Percentiles rank a stretch among this genome's conserved stretches.
phyloP scores from a whole-genome alignment of 345 rosid genomes.

The Kernera saxatilis region DNA sequence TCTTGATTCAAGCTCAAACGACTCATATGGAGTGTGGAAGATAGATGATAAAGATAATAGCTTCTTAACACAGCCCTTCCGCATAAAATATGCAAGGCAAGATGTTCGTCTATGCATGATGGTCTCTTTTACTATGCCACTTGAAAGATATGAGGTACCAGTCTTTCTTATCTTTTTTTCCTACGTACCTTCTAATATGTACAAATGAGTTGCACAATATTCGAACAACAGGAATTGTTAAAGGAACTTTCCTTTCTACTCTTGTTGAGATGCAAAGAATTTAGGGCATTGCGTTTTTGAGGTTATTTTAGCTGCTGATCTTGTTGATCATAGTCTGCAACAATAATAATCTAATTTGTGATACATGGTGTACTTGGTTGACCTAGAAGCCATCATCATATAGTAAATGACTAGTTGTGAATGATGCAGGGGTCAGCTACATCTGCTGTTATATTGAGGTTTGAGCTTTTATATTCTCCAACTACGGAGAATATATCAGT shows the following conservation, averaged over 20 bases:
- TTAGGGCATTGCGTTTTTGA: background rate
- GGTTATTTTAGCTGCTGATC: background rate
- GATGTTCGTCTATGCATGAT: slow-evolving; percentile 73
- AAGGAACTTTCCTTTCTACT: background rate
- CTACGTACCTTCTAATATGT: background rate
- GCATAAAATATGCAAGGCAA: slow-evolving; percentile 90
- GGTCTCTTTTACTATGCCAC: slow-evolving; percentile 74
- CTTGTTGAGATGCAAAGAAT: background rate
- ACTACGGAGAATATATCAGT: slow-evolving; percentile 41
- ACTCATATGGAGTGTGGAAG: slow-evolving; percentile 71
- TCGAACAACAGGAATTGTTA: background rate
- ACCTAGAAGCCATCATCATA: background rate
- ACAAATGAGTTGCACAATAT: background rate
- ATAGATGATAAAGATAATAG: slow-evolving; percentile 82
- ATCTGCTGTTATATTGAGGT: slow-evolving; percentile 79
- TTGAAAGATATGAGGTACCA: slow-evolving; percentile 58
- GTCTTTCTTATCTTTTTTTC: background rate
- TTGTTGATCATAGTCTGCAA: background rate
- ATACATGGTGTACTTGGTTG: background rate
- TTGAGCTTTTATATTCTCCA: slow-evolving; percentile 91
- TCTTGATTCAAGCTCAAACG: slow-evolving; percentile 61
- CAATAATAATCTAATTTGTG: background rate
- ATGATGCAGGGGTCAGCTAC: slow-evolving; percentile 56
- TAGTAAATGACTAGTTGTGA: background rate
- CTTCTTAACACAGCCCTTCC: slow-evolving; percentile 85